A percentile compares a stretch with the other conserved stretches of the same genome.
Evolutionary conservation across 257 asterid species (phyloP).

Genomic region (Cinchona pubescens): DNA sequence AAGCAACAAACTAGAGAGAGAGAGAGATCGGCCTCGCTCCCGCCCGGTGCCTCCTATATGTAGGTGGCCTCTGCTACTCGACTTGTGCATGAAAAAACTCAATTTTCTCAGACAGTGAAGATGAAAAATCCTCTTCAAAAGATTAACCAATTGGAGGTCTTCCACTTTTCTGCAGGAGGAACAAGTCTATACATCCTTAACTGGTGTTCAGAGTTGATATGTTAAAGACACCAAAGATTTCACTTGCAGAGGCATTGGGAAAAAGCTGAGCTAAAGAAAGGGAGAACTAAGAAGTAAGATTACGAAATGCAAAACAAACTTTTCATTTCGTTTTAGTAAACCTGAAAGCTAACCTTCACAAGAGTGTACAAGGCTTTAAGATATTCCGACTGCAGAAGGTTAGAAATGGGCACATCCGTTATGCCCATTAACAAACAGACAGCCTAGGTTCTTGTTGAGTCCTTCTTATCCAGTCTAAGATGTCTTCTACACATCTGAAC

Average conservation of each 20-base stretch:
- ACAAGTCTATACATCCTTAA: background rate
- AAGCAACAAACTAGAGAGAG: too few species aligned
- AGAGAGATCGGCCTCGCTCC: too few species aligned
- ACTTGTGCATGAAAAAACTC: background rate
- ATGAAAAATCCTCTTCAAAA: background rate
- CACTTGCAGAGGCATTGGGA: background rate
- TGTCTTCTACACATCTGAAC: too few species aligned
- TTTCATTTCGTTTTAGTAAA: background rate
- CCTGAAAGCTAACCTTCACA: slow-evolving; percentile 6
- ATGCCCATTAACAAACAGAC: slow-evolving; percentile 35
- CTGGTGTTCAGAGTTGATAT: background rate
- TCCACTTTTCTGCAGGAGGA: background rate
- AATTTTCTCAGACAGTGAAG: background rate
- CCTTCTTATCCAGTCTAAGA: slow-evolving; percentile 86
- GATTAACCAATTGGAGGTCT: background rate
- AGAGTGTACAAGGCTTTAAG: background rate
- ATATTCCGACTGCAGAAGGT: background rate
- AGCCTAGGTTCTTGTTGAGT: slow-evolving; percentile 67
- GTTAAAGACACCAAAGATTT: background rate
- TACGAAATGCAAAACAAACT: background rate
- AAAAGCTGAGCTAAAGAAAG: too few species aligned
- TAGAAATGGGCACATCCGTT: background rate
- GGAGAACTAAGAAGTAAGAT: background rate
- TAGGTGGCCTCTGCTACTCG: background rate
- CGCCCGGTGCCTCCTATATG: too few species aligned